Evolutionary conservation across 208 protist species (phyloP).

Genomic region (Acanthamoeba triangularis): DNA sequence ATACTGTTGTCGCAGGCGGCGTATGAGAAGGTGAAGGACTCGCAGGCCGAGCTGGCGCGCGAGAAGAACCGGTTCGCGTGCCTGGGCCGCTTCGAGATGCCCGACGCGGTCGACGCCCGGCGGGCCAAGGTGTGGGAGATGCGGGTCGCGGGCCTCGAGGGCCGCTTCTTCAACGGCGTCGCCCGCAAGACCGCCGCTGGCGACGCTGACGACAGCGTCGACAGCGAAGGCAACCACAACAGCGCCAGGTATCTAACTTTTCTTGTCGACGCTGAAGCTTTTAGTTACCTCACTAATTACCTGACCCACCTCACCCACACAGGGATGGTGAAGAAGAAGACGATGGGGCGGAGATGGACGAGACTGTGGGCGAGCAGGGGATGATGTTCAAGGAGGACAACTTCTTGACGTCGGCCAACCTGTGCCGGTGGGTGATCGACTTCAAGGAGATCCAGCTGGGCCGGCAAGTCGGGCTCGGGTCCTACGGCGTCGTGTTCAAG

Average conservation of each 20-base stretch:
- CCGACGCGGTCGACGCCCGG: background rate
- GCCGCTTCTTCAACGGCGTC: conserved; percentile 2
- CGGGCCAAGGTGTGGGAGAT: conserved; percentile 16
- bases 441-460: conserved; percentile 22
- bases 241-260: background rate
- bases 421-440: conserved; percentile 41
- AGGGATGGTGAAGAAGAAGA: background rate
- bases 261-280: no score
- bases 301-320: background rate
- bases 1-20: background rate
- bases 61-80: conserved; percentile 12
- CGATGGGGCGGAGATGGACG: background rate
- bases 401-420: conserved; percentile 39
- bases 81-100: conserved; percentile 11
- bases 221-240: background rate
- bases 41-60: background rate
- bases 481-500: conserved; percentile 35
- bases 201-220: background rate
- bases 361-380: background rate
- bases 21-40: background rate
- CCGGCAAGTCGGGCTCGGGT: background rate
- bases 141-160: background rate
- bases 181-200: background rate
- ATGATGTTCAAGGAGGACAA: conserved; percentile 41
- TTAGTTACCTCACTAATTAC: no score